phyloP scores from a whole-genome alignment of 148 eudicot genomes.

The Vaccinium corymbosum region DNA sequence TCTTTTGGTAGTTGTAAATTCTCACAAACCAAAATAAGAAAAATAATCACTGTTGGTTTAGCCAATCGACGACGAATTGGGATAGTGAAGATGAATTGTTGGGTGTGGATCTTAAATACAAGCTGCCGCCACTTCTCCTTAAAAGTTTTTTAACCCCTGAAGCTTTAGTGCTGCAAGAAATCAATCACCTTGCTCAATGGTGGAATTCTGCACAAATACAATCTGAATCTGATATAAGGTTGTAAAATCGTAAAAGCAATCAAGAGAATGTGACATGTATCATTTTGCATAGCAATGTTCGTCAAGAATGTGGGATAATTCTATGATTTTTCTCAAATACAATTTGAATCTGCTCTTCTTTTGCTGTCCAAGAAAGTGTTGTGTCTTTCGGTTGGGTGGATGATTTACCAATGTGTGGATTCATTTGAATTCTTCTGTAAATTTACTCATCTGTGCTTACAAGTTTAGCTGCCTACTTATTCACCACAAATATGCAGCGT shows the following conservation, averaged over 20 bases:
- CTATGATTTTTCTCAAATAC: neutral
- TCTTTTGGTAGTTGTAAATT: neutral
- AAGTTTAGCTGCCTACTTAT: constrained; percentile 92
- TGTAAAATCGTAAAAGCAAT: neutral
- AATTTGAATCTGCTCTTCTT: neutral
- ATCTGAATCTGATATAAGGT: neutral
- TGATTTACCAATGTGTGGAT: neutral
- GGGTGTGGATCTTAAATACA: neutral
- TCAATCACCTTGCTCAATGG: neutral
- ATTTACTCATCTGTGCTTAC: constrained; percentile 16
- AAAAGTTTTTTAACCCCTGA: neutral
- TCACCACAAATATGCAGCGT: constrained; percentile 63
- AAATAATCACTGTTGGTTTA: neutral
- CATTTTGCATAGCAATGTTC: neutral
- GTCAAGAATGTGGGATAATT: neutral
- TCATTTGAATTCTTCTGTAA: neutral
- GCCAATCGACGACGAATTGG: neutral
- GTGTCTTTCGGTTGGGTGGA: no score
- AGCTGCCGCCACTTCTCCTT: neutral
- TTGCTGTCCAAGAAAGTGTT: neutral
- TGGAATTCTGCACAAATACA: neutral
- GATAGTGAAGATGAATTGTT: neutral
- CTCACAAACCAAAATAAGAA: neutral
- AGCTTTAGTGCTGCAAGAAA: neutral
- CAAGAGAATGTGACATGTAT: neutral